phyloP scores from a whole-genome alignment of 768 basidiomycete genomes.

The Podaxis carcinomalis region DNA sequence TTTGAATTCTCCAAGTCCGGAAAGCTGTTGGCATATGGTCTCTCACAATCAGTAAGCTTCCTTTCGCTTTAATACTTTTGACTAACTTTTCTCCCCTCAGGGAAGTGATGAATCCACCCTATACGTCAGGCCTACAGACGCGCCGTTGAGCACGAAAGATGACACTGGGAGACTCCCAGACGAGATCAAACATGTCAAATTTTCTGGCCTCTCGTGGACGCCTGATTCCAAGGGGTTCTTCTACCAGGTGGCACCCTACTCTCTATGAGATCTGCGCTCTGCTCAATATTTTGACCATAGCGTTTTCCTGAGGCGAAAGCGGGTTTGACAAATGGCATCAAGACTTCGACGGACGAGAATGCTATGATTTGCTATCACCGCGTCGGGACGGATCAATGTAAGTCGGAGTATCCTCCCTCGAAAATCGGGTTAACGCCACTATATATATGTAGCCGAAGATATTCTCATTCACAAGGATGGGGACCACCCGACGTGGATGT shows the following conservation, averaged over 20 bases:
- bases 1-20: conserved; percentile 64
- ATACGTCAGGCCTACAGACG: conserved; percentile 59
- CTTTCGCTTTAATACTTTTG: conserved; percentile 3
- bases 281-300: conserved; percentile 19
- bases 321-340: conserved; percentile 42
- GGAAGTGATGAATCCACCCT: conserved; percentile 72
- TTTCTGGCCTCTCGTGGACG: conserved; percentile 69
- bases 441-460: conserved; percentile 46
- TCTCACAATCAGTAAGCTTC: conserved; percentile 59
- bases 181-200: conserved; percentile 73
- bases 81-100: conserved; percentile 27
- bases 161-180: conserved; percentile 56
- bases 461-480: conserved; percentile 62
- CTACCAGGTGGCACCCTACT: conserved; percentile 50
- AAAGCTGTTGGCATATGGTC: conserved; percentile 72
- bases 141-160: conserved; percentile 46
- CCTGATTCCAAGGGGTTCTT: conserved; percentile 81
- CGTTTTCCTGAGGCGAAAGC: conserved; percentile 54
- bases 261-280: not conserved
- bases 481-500: conserved; percentile 65
- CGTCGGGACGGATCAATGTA: conserved; percentile 68
- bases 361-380: conserved; percentile 77
- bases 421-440: conserved; percentile 19
- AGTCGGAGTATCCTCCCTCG: conserved; percentile 15
- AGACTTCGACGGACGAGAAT: conserved; percentile 58